phyloP scores from a whole-genome alignment of 345 rosid genomes.

The thale cress (Arabidopsis thaliana) region TAIR10.1 NC_003076.8:5375501-5376000 shows the following conservation, averaged over 20 bases:
- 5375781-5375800: neutral
- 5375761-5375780: neutral
- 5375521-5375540: conserved; percentile 1
- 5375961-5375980: too few relatives aligned
- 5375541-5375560: conserved; percentile 28
- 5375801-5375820: neutral
- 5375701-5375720: neutral
- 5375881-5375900: conserved; percentile 32
- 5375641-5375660: conserved; percentile 6
- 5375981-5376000: neutral
- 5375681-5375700: neutral
- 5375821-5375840: conserved; percentile 8
- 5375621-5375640: neutral
- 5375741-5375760: conserved; percentile 27
- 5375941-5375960: neutral
- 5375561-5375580: conserved; percentile 7
- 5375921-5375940: neutral
- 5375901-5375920: conserved; percentile 25
- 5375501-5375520: neutral
- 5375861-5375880: conserved; percentile 32
- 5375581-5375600: conserved; percentile 14
- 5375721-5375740: neutral
- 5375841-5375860: neutral
- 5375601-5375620: conserved; percentile 32
- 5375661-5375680: conserved; percentile 26